Base-by-base conservation (phyloP, 352 stramenopile species). In the Pseudoperonospora humuli region DNA sequence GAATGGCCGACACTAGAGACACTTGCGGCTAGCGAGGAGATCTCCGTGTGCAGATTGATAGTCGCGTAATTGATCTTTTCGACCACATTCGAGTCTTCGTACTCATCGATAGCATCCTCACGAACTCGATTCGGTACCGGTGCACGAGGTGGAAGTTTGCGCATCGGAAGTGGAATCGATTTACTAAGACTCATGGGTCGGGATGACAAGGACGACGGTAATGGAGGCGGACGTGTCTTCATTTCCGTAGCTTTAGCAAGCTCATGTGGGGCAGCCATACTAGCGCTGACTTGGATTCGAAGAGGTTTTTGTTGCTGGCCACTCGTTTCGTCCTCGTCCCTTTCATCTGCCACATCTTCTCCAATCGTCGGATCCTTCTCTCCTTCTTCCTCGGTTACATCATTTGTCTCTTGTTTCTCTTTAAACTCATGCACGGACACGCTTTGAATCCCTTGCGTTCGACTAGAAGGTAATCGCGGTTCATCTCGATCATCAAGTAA, bases 131-230 rank as follows among this genome's bases (percentile, higher is more conserved):
- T 54, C n/a, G 53, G 13, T 19, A 28, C 2, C 19, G 63, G 49
- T 10, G 44, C 38, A 47, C 57, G 34, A 55, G 53, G 49, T 9
- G 54, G 61, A 13, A 60, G 58, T 10, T 61, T 48, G 17, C 64
- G 65, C 35, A 61, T 64, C 3, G 70, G 70, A 15, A 88, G 74
- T 14, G 76, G 68, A 29, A 92, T 89, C 2, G 76, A 87, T 48
- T 92, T 84, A 47, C 79, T 92, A 23, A 92, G 51, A 39, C 76
- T 92, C 70, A 78, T 87, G 0, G 79, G 75, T 8, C 73, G 62
- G 5, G 61, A 66, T 1, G 72, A 84, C 13, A 74, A 70, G 1
- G 74, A 85, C 17, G 76, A 80, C 11, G 66, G 75, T 2, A 75
- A 61, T 4, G 75, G 75, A 11, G 77, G 45, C 17, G 64, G 45